Conservation (phyloP, 2,329 filamentous ascomycete species). For the Arthroderma uncinatum region DNA sequence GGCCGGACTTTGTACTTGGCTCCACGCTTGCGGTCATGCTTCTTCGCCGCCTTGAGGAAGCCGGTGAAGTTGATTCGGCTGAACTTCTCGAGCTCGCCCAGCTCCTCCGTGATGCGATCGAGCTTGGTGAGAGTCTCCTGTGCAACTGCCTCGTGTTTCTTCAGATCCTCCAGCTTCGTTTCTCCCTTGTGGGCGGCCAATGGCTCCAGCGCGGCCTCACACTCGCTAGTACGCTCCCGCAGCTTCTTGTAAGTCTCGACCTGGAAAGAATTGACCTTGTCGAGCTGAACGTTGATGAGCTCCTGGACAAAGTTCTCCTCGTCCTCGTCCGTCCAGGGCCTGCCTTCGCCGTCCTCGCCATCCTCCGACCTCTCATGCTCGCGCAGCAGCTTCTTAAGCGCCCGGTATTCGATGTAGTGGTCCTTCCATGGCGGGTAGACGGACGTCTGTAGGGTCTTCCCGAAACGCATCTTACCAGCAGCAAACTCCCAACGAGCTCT, state of each 20-base stretch:
- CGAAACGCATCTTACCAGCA: constrained; percentile 66
- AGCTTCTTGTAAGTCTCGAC: constrained; percentile 69
- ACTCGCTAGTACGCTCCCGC: constrained; percentile 64
- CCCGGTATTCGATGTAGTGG: constrained; percentile 90
- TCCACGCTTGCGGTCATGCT: constrained; percentile 90
- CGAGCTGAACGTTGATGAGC: constrained; percentile 84
- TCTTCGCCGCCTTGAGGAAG: constrained; percentile 97
- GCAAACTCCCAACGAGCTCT: no score
- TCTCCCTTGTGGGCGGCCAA: constrained; percentile 35
- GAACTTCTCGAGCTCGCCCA: constrained; percentile 88
- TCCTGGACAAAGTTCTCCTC: constrained; percentile 92
- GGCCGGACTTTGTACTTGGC: constrained; percentile 78
- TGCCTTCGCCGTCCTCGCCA: constrained; percentile 42
- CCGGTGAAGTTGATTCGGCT: constrained; percentile 95
- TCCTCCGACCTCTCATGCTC: constrained; percentile 52
- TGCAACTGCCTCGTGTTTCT: constrained; percentile 42
- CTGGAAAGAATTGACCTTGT: constrained; percentile 90
- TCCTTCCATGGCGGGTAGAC: constrained; percentile 81
- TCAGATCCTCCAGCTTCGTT: constrained; percentile 28
- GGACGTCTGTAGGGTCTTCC: constrained; percentile 69
- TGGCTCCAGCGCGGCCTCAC: constrained; percentile 53
- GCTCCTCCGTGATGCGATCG: constrained; percentile 63
- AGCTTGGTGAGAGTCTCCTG: constrained; percentile 67
- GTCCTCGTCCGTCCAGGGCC: constrained; percentile 80
- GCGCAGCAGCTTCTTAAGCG: constrained; percentile 78